phyloP scores from a whole-genome alignment of 352 stramenopile genomes.

The Aphanomyces euteiches region DNA sequence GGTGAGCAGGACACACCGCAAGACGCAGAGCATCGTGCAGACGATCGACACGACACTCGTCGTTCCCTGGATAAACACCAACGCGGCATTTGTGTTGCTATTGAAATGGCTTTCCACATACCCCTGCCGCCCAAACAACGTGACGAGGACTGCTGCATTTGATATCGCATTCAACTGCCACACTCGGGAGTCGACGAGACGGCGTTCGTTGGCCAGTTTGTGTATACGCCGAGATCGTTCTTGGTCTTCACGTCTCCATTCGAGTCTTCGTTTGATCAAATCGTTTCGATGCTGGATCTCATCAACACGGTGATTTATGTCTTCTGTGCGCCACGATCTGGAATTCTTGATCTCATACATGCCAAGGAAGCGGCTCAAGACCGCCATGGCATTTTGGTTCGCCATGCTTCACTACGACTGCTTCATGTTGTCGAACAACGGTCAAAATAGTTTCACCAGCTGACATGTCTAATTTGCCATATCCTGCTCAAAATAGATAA shows the following conservation, averaged over 20 bases:
- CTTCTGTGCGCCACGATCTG: constrained; percentile 80
- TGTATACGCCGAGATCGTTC: constrained; percentile 61
- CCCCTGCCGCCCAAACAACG: constrained; percentile 68
- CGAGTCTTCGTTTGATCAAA: constrained; percentile 52
- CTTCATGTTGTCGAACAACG: background rate
- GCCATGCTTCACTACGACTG: background rate
- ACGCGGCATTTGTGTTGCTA: constrained; percentile 40
- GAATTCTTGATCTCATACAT: constrained; percentile 83
- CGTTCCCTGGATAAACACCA: constrained; percentile 60
- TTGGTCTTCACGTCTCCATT: constrained; percentile 68
- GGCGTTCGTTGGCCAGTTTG: constrained; percentile 79
- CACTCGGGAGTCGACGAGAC: constrained; percentile 61
- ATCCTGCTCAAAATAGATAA: background rate
- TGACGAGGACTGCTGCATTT: constrained; percentile 61
- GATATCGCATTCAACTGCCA: constrained; percentile 61
- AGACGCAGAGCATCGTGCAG: constrained; percentile 28
- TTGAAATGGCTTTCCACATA: constrained; percentile 66
- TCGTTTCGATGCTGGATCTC: constrained; percentile 81
- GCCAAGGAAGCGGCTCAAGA: constrained; percentile 66
- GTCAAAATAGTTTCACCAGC: constrained; percentile 1
- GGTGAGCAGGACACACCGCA: constrained; percentile 56
- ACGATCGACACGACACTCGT: constrained; percentile 54
- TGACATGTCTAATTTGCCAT: constrained; percentile 2
- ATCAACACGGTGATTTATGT: constrained; percentile 65
- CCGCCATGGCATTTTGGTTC: background rate